Percentiles rank a stretch among this genome's conserved stretches.
phyloP scores from a whole-genome alignment of 1,139 yeast species.

The Candida tunisiensis region DNA sequence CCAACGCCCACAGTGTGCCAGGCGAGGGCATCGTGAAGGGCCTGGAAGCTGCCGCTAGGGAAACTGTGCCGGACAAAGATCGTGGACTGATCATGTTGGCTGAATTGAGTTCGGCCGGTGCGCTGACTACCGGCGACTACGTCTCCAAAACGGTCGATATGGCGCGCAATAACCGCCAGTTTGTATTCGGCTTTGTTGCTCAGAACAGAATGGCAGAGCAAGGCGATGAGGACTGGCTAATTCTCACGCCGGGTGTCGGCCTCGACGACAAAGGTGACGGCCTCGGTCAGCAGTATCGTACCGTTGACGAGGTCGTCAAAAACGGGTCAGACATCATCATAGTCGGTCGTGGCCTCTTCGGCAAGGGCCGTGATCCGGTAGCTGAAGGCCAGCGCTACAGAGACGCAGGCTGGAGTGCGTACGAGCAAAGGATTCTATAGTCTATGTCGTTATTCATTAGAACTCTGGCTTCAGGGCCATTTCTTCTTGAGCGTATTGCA shows the following conservation, averaged over 20 bases:
- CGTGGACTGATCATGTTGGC: constrained; percentile 93
- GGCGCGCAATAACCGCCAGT: constrained; percentile 73
- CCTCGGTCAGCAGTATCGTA: constrained; percentile 91
- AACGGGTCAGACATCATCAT: constrained; percentile 88
- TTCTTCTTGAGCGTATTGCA: constrained; percentile 14
- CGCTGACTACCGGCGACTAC: constrained; percentile 85
- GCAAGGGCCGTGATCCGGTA: constrained; percentile 85
- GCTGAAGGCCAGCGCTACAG: constrained; percentile 81
- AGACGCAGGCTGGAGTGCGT: constrained; percentile 91
- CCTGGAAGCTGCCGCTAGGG: constrained; percentile 64
- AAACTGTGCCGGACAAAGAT: constrained; percentile 30
- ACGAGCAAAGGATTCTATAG: constrained; percentile 16
- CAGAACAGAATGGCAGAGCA: constrained; percentile 75
- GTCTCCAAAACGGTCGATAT: constrained; percentile 76
- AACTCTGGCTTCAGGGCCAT: background rate
- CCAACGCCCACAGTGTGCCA: constrained; percentile 96
- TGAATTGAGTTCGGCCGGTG: constrained; percentile 85
- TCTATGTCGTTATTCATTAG: background rate
- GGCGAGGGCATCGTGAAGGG: constrained; percentile 91
- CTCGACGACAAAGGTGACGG: constrained; percentile 95
- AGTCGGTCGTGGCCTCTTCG: constrained; percentile 94
- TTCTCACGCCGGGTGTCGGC: constrained; percentile 98
- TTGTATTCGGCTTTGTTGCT: constrained; percentile 94
- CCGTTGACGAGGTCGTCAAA: constrained; percentile 67
- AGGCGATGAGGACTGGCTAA: constrained; percentile 82